Conservation (phyloP, 2,329 filamentous ascomycete genomes). For the Aureobasidium subglaciale region DNA sequence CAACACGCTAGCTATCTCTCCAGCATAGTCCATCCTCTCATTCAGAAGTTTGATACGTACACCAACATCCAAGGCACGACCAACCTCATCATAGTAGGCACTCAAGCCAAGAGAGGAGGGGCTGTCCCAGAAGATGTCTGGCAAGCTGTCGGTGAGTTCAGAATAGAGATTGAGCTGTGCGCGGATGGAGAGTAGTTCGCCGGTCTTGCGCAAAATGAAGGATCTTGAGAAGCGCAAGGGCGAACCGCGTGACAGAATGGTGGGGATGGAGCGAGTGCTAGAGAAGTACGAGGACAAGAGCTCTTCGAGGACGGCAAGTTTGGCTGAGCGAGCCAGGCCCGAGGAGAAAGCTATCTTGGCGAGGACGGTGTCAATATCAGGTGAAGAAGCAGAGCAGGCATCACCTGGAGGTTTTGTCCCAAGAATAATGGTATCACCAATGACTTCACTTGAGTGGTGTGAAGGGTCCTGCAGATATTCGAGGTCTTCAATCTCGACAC, state of each 20-base stretch:
- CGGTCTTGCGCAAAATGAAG: slow-evolving; percentile 88
- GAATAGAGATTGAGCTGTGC: slow-evolving; percentile 95
- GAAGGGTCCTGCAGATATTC: slow-evolving; percentile 73
- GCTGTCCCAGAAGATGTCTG: slow-evolving; percentile 95
- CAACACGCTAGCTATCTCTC: slow-evolving; percentile 85
- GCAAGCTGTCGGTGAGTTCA: slow-evolving; percentile 88
- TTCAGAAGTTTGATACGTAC: slow-evolving; percentile 87
- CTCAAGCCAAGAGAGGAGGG: slow-evolving; percentile 83
- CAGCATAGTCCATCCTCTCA: slow-evolving; percentile 95
- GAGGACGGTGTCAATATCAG: slow-evolving; percentile 56
- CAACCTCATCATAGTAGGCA: slow-evolving; percentile 91
- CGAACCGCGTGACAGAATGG: slow-evolving; percentile 63
- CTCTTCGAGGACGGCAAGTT: slow-evolving; percentile 84
- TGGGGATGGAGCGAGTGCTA: slow-evolving; percentile 75
- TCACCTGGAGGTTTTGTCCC: slow-evolving; percentile 56
- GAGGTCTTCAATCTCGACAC: slow-evolving; percentile 79
- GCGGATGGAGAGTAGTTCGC: slow-evolving; percentile 79
- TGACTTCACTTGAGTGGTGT: slow-evolving; percentile 68
- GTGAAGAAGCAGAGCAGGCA: background rate
- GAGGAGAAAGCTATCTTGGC: slow-evolving; percentile 97
- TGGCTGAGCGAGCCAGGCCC: slow-evolving; percentile 84
- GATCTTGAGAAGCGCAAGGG: slow-evolving; percentile 58
- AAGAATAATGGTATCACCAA: slow-evolving; percentile 81
- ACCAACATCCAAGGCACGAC: slow-evolving; percentile 80
- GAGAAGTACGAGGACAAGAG: slow-evolving; percentile 78